Percentiles rank a stretch among this genome's conserved stretches.
Conservation (phyloP, 768 basidiomycete species). For the Amanita phalloides region DNA sequence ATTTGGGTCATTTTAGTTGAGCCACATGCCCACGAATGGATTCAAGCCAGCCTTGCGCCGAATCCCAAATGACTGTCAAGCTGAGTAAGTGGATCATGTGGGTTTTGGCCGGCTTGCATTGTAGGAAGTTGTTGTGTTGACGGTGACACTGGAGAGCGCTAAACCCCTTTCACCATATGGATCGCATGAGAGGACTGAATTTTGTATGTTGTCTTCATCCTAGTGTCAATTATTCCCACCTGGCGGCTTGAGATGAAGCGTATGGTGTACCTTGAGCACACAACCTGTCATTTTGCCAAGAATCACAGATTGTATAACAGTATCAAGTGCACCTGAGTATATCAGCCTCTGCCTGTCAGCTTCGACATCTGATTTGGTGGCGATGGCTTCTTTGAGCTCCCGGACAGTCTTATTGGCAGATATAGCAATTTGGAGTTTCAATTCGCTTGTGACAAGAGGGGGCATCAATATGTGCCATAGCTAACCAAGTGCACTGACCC, state of each 20-base stretch:
- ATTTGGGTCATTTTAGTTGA: constrained; percentile 91
- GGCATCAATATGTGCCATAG: background rate
- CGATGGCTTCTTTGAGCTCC: constrained; percentile 88
- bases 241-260: background rate
- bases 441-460: constrained; percentile 52
- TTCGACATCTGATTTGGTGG: constrained; percentile 74
- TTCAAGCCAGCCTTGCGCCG: constrained; percentile 77
- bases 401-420: constrained; percentile 72
- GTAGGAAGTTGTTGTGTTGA: constrained; percentile 53
- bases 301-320: background rate
- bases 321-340: constrained; percentile 59
- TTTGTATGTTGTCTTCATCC: constrained; percentile 89
- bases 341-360: constrained; percentile 87
- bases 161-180: constrained; percentile 87
- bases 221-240: constrained; percentile 14
- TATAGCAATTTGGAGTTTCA: constrained; percentile 86
- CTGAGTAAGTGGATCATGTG: constrained; percentile 75
- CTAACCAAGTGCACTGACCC: constrained; percentile 25
- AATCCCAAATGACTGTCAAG: constrained; percentile 72
- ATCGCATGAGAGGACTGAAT: constrained; percentile 83
- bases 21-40: constrained; percentile 84
- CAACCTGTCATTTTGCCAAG: constrained; percentile 31
- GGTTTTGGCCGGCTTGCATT: constrained; percentile 90
- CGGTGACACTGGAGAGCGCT: constrained; percentile 31
- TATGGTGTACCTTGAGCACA: constrained; percentile 51